Evolutionary conservation across 1,284 basidiomycete species (phyloP).

Genomic region (Tilletia setariae): DNA sequence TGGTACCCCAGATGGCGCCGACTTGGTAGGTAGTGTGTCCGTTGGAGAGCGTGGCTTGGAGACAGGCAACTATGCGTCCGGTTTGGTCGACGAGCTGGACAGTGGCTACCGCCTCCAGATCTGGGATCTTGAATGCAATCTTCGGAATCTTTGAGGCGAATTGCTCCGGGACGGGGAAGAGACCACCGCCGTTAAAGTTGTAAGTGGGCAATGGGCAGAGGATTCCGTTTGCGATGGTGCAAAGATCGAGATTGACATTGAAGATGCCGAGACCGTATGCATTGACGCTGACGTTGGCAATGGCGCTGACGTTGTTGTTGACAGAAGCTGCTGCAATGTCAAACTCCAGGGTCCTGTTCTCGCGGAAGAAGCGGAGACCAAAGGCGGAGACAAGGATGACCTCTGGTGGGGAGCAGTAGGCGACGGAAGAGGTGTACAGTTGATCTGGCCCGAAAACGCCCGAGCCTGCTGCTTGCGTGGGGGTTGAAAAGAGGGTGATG

Average conservation of each 20-base stretch:
- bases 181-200: constrained; percentile 62
- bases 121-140: constrained; percentile 82
- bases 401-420: constrained; percentile 47
- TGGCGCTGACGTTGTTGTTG: constrained; percentile 30
- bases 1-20: constrained; percentile 74
- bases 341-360: constrained; percentile 48
- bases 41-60: constrained; percentile 86
- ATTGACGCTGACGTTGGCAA: constrained; percentile 40
- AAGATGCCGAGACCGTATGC: constrained; percentile 49
- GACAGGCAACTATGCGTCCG: constrained; percentile 76
- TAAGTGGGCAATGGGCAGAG: constrained; percentile 52
- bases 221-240: constrained; percentile 35
- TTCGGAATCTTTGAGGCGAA: constrained; percentile 64
- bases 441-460: constrained; percentile 2
- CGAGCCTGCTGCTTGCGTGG: neutral
- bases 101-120: constrained; percentile 84
- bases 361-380: constrained; percentile 40
- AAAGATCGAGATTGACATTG: constrained; percentile 47
- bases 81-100: constrained; percentile 69
- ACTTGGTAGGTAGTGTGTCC: constrained; percentile 75
- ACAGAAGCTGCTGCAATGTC: constrained; percentile 46
- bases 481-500: no score
- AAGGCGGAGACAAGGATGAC: constrained; percentile 45
- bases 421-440: constrained; percentile 40
- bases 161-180: constrained; percentile 67